Evolutionary conservation across 2,329 filamentous ascomycete genomes (phyloP).

Genomic region (Claviceps sp.): DNA sequence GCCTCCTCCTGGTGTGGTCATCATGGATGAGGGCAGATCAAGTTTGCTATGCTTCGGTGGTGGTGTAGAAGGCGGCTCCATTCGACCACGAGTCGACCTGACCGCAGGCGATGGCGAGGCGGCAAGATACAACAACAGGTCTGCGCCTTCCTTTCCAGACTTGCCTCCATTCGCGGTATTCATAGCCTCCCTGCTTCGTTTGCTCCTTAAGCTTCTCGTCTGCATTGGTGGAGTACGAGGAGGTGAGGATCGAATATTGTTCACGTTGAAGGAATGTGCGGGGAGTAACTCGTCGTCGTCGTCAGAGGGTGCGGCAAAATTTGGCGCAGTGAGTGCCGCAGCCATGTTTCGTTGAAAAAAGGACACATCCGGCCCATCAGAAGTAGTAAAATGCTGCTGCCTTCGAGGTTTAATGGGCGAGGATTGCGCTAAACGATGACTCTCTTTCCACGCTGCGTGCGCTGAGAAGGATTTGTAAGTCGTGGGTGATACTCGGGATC

Average conservation of each 20-base stretch:
- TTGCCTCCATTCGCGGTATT: conserved; percentile 36
- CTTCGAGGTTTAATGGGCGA: conserved; percentile 72
- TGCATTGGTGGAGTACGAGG: conserved; percentile 69
- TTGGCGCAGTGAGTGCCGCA: conserved; percentile 45
- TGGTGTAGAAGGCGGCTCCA: conserved; percentile 64
- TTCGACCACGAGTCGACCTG: conserved; percentile 31
- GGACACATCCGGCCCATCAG: conserved; percentile 58
- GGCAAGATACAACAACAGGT: conserved; percentile 70
- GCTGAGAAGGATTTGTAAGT: conserved; percentile 42
- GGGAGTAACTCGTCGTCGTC: conserved; percentile 77
- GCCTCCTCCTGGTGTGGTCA: conserved; percentile 68
- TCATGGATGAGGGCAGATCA: conserved; percentile 69
- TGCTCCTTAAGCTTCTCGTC: conserved; percentile 32
- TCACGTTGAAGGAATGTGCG: conserved; percentile 55
- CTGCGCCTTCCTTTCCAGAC: conserved; percentile 65
- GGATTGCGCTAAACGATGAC: conserved; percentile 66
- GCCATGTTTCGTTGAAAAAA: conserved; percentile 65
- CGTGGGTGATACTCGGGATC: conserved; percentile 50
- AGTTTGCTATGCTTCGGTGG: conserved; percentile 54
- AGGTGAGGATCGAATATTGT: conserved; percentile 61
- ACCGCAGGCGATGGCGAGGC: conserved; percentile 81
- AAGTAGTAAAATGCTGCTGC: conserved; percentile 60
- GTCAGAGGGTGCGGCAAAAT: conserved; percentile 52
- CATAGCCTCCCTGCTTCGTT: conserved; percentile 34
- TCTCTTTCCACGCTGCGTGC: conserved; percentile 60